These are phyloP conservation scores for Pinus taeda DNA, from an alignment of 75 land plant species.

Conservation along the genomic window DNA sequence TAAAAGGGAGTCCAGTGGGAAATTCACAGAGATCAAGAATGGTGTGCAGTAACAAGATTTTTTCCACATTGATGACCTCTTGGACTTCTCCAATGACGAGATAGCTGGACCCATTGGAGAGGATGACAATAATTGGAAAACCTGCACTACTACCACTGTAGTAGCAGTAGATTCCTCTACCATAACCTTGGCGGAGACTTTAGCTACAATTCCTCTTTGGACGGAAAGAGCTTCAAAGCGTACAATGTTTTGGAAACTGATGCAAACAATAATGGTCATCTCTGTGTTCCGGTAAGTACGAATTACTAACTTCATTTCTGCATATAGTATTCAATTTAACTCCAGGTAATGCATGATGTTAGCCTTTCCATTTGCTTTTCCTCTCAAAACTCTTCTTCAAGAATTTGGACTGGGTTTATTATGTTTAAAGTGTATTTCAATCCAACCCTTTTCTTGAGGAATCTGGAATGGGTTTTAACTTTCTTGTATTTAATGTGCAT, in stretches of 20 bases:
- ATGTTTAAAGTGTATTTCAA: neutral
- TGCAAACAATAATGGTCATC: conserved; percentile 34
- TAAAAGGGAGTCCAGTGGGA: conserved; percentile 5
- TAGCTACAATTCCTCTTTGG: conserved; percentile 40
- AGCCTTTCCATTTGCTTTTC: neutral
- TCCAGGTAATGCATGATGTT: neutral
- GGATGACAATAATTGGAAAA: neutral
- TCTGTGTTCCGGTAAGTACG: conserved; percentile 56
- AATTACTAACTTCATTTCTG: neutral
- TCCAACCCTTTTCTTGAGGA: too few relatives aligned
- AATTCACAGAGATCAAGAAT: conserved; percentile 9
- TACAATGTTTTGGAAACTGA: conserved; percentile 24
- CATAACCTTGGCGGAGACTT: conserved; percentile 31
- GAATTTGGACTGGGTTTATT: neutral
- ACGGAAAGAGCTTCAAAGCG: conserved; percentile 7
- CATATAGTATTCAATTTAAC: neutral
- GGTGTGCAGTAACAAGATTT: conserved; percentile 20
- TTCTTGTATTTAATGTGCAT: neutral
- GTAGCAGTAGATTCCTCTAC: conserved; percentile 39
- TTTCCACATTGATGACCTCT: conserved; percentile 68
- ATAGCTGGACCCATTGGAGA: conserved; percentile 29
- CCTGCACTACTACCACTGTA: conserved; percentile 3
- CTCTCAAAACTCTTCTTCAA: neutral
- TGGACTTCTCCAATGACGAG: conserved; percentile 72
- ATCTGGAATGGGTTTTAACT: neutral